Evolutionary conservation across 1,284 basidiomycete genomes (phyloP).

Genomic region (Megacollybia platyphylla): DNA sequence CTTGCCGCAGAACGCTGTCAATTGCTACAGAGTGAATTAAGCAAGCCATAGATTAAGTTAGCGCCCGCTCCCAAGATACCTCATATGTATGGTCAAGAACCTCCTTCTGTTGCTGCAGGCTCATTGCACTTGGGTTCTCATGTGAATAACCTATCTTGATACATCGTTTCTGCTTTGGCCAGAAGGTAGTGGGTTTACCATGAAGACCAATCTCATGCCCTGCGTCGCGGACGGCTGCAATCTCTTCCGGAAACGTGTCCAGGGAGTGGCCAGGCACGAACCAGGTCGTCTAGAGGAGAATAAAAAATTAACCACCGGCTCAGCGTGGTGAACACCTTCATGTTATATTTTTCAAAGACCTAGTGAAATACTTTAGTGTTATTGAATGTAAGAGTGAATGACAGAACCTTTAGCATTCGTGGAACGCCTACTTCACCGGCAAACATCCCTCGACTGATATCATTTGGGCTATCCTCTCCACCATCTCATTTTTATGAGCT

Average conservation of each 20-base stretch:
- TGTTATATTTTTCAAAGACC: conserved; percentile 58
- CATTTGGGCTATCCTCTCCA: conserved; percentile 6
- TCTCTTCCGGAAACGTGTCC: conserved; percentile 57
- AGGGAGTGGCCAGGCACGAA: conserved; percentile 67
- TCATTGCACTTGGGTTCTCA: conserved; percentile 59
- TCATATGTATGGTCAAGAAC: conserved; percentile 59
- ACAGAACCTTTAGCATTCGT: conserved; percentile 40
- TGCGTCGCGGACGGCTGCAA: conserved; percentile 52
- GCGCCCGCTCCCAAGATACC: background rate
- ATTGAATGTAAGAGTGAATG: too few relatives aligned
- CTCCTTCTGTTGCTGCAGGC: conserved; percentile 56
- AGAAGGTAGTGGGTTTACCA: background rate
- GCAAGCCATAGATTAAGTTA: background rate
- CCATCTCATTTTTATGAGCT: conserved; percentile 21
- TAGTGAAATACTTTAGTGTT: too few relatives aligned
- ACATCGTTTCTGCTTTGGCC: conserved; percentile 11
- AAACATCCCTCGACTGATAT: conserved; percentile 32
- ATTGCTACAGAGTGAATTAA: background rate
- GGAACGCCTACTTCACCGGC: conserved; percentile 64
- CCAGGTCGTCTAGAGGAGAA: conserved; percentile 30
- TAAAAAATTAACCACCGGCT: background rate
- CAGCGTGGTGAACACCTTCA: conserved; percentile 21
- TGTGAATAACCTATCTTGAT: conserved; percentile 69
- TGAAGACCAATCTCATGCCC: conserved; percentile 51
- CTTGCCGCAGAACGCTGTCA: conserved; percentile 4